A percentile compares a stretch with the other conserved stretches of the same genome.
phyloP scores from a whole-genome alignment of 257 asterid genomes.

The Phtheirospermum japonicum region DNA sequence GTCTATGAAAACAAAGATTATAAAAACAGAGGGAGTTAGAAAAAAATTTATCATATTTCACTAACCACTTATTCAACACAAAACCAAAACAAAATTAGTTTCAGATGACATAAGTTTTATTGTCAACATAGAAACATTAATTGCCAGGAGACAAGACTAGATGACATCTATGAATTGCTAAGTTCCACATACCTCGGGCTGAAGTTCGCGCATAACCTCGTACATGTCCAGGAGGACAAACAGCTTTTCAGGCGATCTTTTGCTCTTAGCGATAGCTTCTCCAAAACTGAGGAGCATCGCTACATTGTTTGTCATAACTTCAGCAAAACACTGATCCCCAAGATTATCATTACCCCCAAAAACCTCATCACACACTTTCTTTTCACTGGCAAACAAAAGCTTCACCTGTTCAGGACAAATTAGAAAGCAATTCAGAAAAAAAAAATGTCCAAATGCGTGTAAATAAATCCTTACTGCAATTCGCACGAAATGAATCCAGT shows the following conservation, averaged over 20 bases:
- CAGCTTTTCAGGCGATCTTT: constrained; percentile 15
- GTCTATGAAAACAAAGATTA: too few species aligned
- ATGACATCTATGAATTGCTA: constrained; percentile 4
- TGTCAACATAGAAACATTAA: background rate
- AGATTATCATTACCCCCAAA: constrained; percentile 6
- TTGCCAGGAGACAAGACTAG: background rate
- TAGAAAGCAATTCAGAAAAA: constrained; percentile 7
- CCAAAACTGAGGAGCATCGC: constrained; percentile 16
- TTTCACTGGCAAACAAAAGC: constrained; percentile 11
- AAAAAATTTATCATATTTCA: background rate
- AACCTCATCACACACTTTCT: constrained; percentile 11
- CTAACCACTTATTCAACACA: background rate
- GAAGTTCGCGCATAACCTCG: constrained; percentile 15
- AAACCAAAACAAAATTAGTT: background rate
- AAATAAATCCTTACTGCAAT: constrained; percentile 54
- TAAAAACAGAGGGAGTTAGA: too few species aligned
- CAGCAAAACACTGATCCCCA: constrained; percentile 17
- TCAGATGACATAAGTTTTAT: background rate
- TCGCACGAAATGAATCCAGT: constrained; percentile 82
- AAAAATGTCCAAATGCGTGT: background rate
- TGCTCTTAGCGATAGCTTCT: constrained; percentile 17
- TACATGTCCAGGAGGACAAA: constrained; percentile 19
- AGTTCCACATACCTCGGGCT: constrained; percentile 18
- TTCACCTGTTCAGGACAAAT: constrained; percentile 54
- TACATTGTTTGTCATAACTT: background rate